Evolutionary conservation across 2,329 filamentous ascomycete species (phyloP), one percentile per base, ranked within the genome.

Genomic region (Fusarium cicatricum): DNA sequence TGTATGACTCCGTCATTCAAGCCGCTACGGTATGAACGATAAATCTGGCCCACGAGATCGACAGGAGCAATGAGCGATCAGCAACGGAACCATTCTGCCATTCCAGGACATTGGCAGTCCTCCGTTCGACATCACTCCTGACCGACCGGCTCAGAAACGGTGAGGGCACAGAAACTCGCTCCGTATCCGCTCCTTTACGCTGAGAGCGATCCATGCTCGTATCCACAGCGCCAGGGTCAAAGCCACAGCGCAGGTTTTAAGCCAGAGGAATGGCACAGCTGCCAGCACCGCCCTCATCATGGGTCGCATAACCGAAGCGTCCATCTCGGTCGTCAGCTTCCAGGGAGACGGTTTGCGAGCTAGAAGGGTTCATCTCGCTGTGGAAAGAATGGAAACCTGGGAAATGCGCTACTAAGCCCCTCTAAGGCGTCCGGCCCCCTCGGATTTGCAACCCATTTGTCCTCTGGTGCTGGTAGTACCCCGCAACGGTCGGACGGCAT

Each of bases 401-500:
- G 44, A 55, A 32, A 43, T 36, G 32, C 46, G 48, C 61, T 64
- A 64, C 34, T 56, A 32, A 39, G 29, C 38, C 60, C 65, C 60
- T 58, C 62, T 43, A 33, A 55, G 45, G 26, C 47, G 47, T 65
- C 61, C 66, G 60, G 65, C 31, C 50, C 52, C 43, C 40, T 68
- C 65, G 66, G 66, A 60, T 69, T 58, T 60, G 54, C 58, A 66
- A 65, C 62, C 66, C 51, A 67, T 68, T 68, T 68, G 65, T 64
- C 60, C 50, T 64, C 47, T 44, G 49, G 42, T 53, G 26, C 49
- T 60, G 48, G 50, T 54, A 21, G 55, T 63, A 66, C 66, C 66
- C 66, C 66, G 66, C 66, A 69, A 64, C 58, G 66, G 66, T 67
- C 60, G 55, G 60, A 52, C 60, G 66, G 66, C 57, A 65, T 54